A percentile compares a stretch with the other conserved stretches of the same genome.
phyloP scores from a whole-genome alignment of 345 rosid genomes.

The Carallia pectinifolia region DNA sequence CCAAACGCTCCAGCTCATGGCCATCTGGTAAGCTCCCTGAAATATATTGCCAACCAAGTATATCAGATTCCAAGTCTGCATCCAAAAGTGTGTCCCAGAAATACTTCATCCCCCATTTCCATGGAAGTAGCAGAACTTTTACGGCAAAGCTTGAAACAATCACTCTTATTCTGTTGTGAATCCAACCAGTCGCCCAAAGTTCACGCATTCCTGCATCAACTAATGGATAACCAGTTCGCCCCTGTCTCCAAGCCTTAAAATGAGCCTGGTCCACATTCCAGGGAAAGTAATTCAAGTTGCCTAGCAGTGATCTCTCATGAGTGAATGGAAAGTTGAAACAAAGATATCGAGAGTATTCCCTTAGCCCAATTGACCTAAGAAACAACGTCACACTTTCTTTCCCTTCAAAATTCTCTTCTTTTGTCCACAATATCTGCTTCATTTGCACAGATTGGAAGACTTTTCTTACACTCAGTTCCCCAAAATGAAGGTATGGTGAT shows the following conservation, averaged over 20 bases:
- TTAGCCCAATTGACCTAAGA: conserved; percentile 74
- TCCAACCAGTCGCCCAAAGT: conserved; percentile 98
- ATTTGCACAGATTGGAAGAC: conserved; percentile 61
- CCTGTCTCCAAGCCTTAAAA: conserved; percentile 96
- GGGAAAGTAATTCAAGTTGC: conserved; percentile 72
- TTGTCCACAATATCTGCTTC: conserved; percentile 75
- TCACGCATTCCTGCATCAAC: conserved; percentile 99
- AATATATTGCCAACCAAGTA: conserved; percentile 95
- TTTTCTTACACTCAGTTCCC: conserved; percentile 86
- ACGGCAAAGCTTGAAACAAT: conserved; percentile 86
- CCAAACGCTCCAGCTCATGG: conserved; percentile 88
- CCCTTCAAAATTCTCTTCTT: conserved; percentile 59
- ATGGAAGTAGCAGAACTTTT: conserved; percentile 83
- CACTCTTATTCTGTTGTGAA: conserved; percentile 83
- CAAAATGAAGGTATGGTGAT: conserved; percentile 92
- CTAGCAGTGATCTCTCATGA: conserved; percentile 65
- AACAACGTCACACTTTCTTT: conserved; percentile 60
- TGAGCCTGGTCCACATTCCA: conserved; percentile 56
- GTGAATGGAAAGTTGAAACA: conserved; percentile 94
- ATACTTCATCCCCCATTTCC: conserved; percentile 99
- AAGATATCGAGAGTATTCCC: conserved; percentile 92
- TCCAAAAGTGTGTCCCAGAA: conserved; percentile 95
- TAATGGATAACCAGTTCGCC: conserved; percentile 86
- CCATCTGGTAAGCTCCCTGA: conserved; percentile 95
- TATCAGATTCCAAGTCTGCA: conserved; percentile 85